phyloP scores from a whole-genome alignment of 768 basidiomycete species.

The Phallus indusiatus region DNA sequence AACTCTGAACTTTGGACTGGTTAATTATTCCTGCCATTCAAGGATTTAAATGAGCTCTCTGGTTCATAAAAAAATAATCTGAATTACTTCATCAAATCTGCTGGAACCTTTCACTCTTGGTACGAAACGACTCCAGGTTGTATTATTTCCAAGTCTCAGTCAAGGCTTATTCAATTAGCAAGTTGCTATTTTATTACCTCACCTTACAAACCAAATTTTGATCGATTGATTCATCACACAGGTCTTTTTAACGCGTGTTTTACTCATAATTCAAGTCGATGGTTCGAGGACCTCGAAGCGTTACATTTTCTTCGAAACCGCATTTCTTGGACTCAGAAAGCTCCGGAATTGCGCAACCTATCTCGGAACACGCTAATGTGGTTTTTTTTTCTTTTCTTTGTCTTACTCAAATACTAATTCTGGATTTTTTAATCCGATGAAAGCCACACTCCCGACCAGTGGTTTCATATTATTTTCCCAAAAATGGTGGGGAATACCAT shows the following conservation, averaged over 20 bases:
- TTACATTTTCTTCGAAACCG: slow-evolving; percentile 61
- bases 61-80: too few relatives aligned
- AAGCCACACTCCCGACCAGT: slow-evolving; percentile 78
- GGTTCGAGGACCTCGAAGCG: slow-evolving; percentile 7
- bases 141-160: too few relatives aligned
- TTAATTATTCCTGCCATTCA: not conserved
- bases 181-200: too few relatives aligned
- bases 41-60: too few relatives aligned
- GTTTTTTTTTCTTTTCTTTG: not conserved
- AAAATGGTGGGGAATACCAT: slow-evolving; percentile 89
- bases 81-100: too few relatives aligned
- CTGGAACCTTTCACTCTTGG: too few relatives aligned
- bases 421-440: not conserved
- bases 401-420: not conserved
- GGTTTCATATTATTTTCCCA: slow-evolving; percentile 95
- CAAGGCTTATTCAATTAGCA: too few relatives aligned
- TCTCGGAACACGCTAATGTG: slow-evolving; percentile 72
- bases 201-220: too few relatives aligned
- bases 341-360: slow-evolving; percentile 65
- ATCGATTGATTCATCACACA: too few relatives aligned
- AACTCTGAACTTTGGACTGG: not conserved
- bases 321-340: slow-evolving; percentile 71
- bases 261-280: not conserved
- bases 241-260: not conserved
- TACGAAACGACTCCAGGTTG: too few relatives aligned